phyloP scores from a whole-genome alignment of 164 flowering plant species.

The Aristolochia contorta region DNA sequence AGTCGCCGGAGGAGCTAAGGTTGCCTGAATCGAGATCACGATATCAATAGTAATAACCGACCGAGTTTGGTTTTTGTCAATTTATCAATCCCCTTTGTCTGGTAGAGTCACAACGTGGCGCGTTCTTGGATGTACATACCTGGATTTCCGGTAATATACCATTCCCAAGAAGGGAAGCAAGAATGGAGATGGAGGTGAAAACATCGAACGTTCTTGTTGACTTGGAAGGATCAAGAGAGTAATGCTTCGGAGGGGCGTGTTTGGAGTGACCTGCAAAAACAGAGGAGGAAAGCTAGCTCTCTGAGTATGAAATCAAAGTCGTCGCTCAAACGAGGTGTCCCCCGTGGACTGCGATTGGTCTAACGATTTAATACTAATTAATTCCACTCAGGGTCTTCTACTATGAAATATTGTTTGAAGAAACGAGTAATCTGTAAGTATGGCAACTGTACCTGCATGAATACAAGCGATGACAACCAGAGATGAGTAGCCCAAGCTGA shows the following conservation, averaged over 20 bases:
- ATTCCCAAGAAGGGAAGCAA: slow-evolving; percentile 85
- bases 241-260: slow-evolving; percentile 61
- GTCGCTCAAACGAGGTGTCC: too few relatives aligned
- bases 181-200: slow-evolving; percentile 81
- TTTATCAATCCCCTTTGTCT: too few relatives aligned
- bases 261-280: slow-evolving; percentile 44
- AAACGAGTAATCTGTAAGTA: background rate
- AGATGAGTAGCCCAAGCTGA: slow-evolving; percentile 76
- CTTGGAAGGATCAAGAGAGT: slow-evolving; percentile 47
- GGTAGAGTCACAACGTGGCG: too few relatives aligned
- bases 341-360: too few relatives aligned
- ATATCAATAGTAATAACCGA: background rate
- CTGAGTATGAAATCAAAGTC: too few relatives aligned
- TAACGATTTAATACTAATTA: too few relatives aligned
- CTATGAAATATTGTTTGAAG: background rate
- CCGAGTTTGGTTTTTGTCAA: too few relatives aligned
- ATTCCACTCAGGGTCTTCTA: background rate
- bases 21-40: slow-evolving; percentile 52
- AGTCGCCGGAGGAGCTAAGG: slow-evolving; percentile 91
- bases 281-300: background rate
- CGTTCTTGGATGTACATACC: slow-evolving; percentile 36
- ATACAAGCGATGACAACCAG: slow-evolving; percentile 86
- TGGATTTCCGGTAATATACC: slow-evolving; percentile 98
- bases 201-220: slow-evolving; percentile 55
- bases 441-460: slow-evolving; percentile 46